A percentile compares a stretch with the other conserved stretches of the same genome.
Conservation (phyloP, 2,329 filamentous ascomycete genomes). For the Colletotrichum gloeosporioides region DNA sequence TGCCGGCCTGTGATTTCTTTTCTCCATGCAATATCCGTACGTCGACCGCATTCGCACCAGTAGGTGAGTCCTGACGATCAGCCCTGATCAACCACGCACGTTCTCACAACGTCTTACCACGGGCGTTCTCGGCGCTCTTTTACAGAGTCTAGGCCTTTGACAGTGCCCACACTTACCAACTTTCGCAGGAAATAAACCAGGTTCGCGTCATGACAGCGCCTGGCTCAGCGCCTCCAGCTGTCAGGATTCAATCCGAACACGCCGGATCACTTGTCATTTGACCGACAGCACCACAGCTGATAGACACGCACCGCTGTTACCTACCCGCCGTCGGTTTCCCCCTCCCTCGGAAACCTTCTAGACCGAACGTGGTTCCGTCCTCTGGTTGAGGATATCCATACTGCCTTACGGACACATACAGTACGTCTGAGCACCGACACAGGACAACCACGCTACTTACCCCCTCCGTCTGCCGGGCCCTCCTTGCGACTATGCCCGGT, state of each 20-base stretch:
- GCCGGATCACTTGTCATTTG: background rate
- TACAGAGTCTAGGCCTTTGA: background rate
- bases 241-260: background rate
- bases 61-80: background rate
- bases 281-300: background rate
- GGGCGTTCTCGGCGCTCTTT: background rate
- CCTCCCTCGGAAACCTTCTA: background rate
- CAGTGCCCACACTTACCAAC: constrained; percentile 15
- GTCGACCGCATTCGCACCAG: background rate
- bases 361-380: background rate
- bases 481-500: background rate
- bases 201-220: constrained; percentile 1
- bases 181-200: constrained; percentile 3
- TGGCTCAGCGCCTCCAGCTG: background rate
- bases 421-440: background rate
- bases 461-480: background rate
- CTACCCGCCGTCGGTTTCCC: background rate
- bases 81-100: background rate
- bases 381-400: background rate
- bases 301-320: background rate
- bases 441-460: background rate
- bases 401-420: background rate
- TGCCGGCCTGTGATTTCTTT: background rate
- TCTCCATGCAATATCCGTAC: background rate
- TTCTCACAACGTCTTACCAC: background rate